Evolutionary conservation across 257 asterid species (phyloP).

Genomic region (Plantago major): DNA sequence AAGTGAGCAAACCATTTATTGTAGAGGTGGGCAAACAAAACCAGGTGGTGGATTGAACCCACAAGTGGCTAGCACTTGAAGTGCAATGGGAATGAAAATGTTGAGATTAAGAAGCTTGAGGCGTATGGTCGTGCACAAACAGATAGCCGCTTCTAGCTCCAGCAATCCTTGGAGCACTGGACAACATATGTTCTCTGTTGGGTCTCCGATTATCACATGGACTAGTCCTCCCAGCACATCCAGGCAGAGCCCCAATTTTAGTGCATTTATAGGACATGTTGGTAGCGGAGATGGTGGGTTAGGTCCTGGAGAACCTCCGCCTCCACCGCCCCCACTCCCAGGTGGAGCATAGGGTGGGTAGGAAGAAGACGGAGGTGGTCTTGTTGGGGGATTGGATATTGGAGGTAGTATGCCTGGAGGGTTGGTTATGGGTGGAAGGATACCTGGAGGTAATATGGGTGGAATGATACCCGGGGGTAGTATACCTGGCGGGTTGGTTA

Average conservation of each 20-base stretch:
- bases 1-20: not conserved
- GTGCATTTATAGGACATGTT: constrained; percentile 70
- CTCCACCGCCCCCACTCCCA: constrained; percentile 27
- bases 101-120: constrained; percentile 75
- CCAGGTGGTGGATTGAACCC: constrained; percentile 89
- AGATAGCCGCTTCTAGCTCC: constrained; percentile 78
- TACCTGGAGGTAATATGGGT: too few species aligned
- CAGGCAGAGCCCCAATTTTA: constrained; percentile 80
- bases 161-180: constrained; percentile 87
- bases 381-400: constrained; percentile 28
- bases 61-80: constrained; percentile 71
- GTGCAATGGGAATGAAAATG: constrained; percentile 78
- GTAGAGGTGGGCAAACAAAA: constrained; percentile 68
- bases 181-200: constrained; percentile 69
- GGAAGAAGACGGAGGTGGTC: constrained; percentile 38
- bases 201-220: constrained; percentile 77
- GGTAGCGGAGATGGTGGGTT: constrained; percentile 29
- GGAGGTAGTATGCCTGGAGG: constrained; percentile 29
- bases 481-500: constrained; percentile 30
- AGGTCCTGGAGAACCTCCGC: constrained; percentile 15
- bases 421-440: too few species aligned
- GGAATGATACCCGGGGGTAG: constrained; percentile 27
- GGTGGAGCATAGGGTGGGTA: constrained; percentile 61
- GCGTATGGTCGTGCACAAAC: constrained; percentile 76
- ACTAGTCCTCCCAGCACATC: constrained; percentile 88